phyloP scores from a whole-genome alignment of 1,139 yeast genomes.

The Insectozyma bohioensis region DNA sequence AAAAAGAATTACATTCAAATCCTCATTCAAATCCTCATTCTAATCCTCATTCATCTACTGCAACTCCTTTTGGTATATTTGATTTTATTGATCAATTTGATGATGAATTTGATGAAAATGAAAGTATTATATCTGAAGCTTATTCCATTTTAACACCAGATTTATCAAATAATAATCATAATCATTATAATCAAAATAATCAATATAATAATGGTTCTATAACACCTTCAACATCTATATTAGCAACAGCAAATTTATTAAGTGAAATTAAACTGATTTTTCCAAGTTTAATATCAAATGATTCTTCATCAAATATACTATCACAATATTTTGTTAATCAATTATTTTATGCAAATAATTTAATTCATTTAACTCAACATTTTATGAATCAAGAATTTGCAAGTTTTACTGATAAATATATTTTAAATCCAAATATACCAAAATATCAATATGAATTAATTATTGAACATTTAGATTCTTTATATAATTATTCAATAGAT shows the following conservation, averaged over 20 bases:
- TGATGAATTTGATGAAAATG: conserved; percentile 13
- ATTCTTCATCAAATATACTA: conserved; percentile 7
- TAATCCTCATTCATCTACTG: conserved; percentile 8
- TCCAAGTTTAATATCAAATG: conserved; percentile 6
- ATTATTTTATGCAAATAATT: conserved; percentile 20
- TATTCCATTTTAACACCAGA: conserved; percentile 10
- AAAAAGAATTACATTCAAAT: too few species aligned
- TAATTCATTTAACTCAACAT: conserved; percentile 15
- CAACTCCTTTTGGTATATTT: conserved; percentile 10
- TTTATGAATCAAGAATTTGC: conserved; percentile 15
- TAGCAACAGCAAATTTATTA: conserved; percentile 5
- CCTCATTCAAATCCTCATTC: neutral
- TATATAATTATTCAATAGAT: conserved; percentile 11
- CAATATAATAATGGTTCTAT: conserved; percentile 1
- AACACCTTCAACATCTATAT: neutral
- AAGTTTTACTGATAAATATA: conserved; percentile 10
- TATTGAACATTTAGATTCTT: conserved; percentile 8
- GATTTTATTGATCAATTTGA: neutral
- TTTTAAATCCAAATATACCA: conserved; percentile 14
- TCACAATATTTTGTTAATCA: conserved; percentile 18
- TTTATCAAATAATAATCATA: neutral
- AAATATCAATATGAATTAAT: conserved; percentile 7
- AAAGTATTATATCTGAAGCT: conserved; percentile 12
- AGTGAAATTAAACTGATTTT: conserved; percentile 7
- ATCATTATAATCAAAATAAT: neutral